A percentile compares a stretch with the other conserved stretches of the same genome.
Evolutionary conservation across 495 filamentous ascomycete species (phyloP).

Genomic region (Trichoderma virens): DNA sequence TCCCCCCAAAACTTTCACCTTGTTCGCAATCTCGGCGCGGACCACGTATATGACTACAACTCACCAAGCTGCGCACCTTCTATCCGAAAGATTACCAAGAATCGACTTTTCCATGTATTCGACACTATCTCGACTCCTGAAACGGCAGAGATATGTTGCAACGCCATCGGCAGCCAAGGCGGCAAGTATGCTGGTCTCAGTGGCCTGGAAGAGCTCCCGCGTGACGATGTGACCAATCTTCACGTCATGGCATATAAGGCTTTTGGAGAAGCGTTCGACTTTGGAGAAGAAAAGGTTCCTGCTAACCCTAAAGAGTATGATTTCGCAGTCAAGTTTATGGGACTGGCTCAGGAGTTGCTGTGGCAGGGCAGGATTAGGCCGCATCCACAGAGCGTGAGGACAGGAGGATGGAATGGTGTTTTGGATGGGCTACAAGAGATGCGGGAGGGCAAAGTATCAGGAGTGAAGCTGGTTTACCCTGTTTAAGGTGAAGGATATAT

Average conservation of each 20-base stretch:
- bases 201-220: constrained; percentile 17
- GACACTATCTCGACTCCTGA: constrained; percentile 32
- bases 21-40: constrained; percentile 43
- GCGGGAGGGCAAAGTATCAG: neutral
- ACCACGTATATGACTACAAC: constrained; percentile 48
- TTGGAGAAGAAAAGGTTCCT: neutral
- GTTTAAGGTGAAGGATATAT: neutral
- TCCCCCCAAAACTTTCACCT: constrained; percentile 49
- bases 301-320: neutral
- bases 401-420: neutral
- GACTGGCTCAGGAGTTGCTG: neutral
- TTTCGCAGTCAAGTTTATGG: neutral
- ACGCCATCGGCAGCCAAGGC: constrained; percentile 17
- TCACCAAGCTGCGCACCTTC: constrained; percentile 32
- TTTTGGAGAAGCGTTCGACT: constrained; percentile 19
- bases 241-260: constrained; percentile 25
- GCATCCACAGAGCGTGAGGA: neutral
- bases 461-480: neutral
- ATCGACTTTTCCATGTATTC: constrained; percentile 28
- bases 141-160: constrained; percentile 18
- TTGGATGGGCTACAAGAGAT: constrained; percentile 4
- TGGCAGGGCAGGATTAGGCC: neutral
- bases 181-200: constrained; percentile 15
- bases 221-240: constrained; percentile 21
- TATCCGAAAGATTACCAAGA: constrained; percentile 30